Conservation (phyloP, 108 stramenopile genomes). For the Skeletonema marinoi region DNA sequence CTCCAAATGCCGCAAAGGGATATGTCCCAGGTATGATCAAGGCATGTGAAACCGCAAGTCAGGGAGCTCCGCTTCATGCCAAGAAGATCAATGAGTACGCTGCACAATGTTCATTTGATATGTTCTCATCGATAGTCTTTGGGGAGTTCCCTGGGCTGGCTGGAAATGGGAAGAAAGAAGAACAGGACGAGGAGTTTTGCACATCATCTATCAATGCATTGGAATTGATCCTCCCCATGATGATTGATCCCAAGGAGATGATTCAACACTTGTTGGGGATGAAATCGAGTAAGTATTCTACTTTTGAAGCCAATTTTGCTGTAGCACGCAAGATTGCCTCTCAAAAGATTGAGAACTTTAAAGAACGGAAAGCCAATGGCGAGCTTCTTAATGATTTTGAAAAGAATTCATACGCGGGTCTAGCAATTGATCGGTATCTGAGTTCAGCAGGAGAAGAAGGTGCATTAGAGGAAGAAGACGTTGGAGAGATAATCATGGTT, state of each 20-base stretch:
- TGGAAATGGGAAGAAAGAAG: neutral
- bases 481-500: constrained; percentile 1
- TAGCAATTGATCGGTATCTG: constrained; percentile 23
- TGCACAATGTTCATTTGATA: constrained; percentile 23
- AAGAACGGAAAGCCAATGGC: too few species aligned
- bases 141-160: constrained; percentile 17
- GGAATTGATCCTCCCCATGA: too few species aligned
- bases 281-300: too few species aligned
- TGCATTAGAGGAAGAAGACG: constrained; percentile 1
- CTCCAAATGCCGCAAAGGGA: constrained; percentile 16
- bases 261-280: too few species aligned
- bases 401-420: constrained; percentile 7
- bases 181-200: constrained; percentile 7
- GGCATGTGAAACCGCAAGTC: constrained; percentile 14
- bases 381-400: neutral
- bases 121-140: constrained; percentile 36
- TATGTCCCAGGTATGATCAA: constrained; percentile 23
- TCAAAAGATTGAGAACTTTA: too few species aligned
- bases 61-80: neutral
- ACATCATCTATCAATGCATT: too few species aligned
- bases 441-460: neutral
- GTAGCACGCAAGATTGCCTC: too few species aligned
- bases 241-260: too few species aligned
- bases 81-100: constrained; percentile 24
- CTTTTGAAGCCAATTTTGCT: too few species aligned